A percentile compares a stretch with the other conserved stretches of the same genome.
phyloP scores from a whole-genome alignment of 2,329 filamentous ascomycete genomes.

The Neocatenulostroma microsporum region DNA sequence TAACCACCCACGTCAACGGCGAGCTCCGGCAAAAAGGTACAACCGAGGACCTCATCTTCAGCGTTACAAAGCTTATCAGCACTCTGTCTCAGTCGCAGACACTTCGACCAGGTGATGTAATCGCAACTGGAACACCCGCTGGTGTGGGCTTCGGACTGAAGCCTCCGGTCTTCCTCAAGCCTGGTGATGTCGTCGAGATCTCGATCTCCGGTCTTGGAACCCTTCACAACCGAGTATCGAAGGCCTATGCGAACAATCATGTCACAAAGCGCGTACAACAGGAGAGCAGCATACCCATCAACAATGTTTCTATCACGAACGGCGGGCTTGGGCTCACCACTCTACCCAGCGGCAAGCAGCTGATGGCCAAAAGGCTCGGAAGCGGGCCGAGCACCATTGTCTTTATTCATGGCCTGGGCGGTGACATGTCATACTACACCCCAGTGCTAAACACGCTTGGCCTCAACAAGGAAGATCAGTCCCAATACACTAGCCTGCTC shows the following conservation, averaged over 20 bases:
- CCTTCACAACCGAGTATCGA: constrained; percentile 28
- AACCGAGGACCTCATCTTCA: constrained; percentile 45
- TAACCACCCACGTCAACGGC: constrained; percentile 45
- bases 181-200: constrained; percentile 37
- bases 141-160: constrained; percentile 44
- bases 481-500: constrained; percentile 22
- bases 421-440: constrained; percentile 38
- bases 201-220: constrained; percentile 37
- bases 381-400: constrained; percentile 31
- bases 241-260: constrained; percentile 6
- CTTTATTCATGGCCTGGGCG: constrained; percentile 51
- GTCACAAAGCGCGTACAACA: constrained; percentile 16
- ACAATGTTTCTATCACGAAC: constrained; percentile 26
- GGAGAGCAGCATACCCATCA: constrained; percentile 22
- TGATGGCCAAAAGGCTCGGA: constrained; percentile 32
- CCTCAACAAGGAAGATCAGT: constrained; percentile 18
- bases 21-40: constrained; percentile 44
- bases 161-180: constrained; percentile 36
- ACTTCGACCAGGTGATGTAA: constrained; percentile 43
- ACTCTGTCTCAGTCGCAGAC: constrained; percentile 46
- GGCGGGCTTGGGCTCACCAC: constrained; percentile 29
- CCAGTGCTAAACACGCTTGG: constrained; percentile 37
- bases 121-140: constrained; percentile 44
- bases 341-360: constrained; percentile 33
- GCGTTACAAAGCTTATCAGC: constrained; percentile 40